Percentiles rank a stretch among this genome's conserved stretches.
These are phyloP conservation scores for Quercus glauca DNA, from an alignment of 306 rosid genomes.

Conservation along the genomic window DNA sequence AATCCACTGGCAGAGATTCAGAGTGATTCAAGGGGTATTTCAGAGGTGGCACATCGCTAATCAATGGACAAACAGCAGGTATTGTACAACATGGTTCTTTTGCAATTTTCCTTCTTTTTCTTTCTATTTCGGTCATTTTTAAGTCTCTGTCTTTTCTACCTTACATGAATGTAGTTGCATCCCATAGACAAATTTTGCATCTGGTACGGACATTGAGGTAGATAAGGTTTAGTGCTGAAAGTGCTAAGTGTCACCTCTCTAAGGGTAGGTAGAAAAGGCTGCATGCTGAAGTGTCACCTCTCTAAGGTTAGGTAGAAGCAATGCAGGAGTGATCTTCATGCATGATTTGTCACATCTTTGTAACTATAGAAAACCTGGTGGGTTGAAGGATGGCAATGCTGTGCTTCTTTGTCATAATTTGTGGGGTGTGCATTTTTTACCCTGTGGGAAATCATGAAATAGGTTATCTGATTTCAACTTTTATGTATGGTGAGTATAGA, in stretches of 20 bases:
- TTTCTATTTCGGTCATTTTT: too few relatives aligned
- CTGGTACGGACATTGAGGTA: not conserved
- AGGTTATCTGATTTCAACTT: not conserved
- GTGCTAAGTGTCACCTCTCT: too few relatives aligned
- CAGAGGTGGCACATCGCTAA: conserved; percentile 26
- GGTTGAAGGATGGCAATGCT: not conserved
- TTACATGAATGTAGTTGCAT: not conserved
- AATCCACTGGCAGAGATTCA: conserved; percentile 81
- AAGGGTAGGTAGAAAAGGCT: not conserved
- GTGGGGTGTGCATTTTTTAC: not conserved
- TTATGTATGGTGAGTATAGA: not conserved
- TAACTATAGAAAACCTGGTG: not conserved
- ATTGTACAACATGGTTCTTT: not conserved
- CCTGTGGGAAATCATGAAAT: not conserved
- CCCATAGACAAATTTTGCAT: not conserved
- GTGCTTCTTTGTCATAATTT: not conserved
- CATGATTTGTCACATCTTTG: not conserved
- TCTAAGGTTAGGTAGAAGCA: not conserved
- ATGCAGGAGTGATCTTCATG: not conserved
- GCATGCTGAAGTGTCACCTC: not conserved
- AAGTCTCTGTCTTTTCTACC: not conserved
- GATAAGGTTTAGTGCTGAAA: too few relatives aligned
- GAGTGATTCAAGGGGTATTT: conserved; percentile 36
- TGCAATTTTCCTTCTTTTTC: not conserved
- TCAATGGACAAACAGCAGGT: conserved; percentile 34